Percentiles rank a stretch among this genome's conserved stretches.
These are phyloP conservation scores for Darksidea phi DNA, from an alignment of 495 filamentous ascomycete species.

Conservation along the genomic window DNA sequence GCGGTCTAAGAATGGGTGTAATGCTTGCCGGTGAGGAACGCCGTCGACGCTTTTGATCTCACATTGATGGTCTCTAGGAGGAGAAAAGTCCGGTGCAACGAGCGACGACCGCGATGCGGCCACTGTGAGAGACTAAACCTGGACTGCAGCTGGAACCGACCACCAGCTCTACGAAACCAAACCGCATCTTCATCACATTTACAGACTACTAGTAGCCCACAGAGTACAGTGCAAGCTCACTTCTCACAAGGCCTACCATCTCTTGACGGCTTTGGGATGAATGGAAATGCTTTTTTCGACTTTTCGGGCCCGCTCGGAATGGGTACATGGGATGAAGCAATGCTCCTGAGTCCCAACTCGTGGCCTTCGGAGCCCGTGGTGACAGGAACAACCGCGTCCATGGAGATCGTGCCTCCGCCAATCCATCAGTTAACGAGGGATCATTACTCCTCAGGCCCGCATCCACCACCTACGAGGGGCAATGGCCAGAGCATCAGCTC, in stretches of 20 bases:
- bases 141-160: conserved; percentile 22
- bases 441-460: neutral
- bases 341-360: conserved; percentile 23
- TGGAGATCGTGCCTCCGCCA: conserved; percentile 11
- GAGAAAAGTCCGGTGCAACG: conserved; percentile 24
- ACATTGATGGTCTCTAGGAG: conserved; percentile 2
- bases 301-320: conserved; percentile 20
- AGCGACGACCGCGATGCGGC: conserved; percentile 19
- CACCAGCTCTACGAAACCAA: neutral
- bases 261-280: conserved; percentile 13
- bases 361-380: conserved; percentile 16
- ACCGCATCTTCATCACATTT: conserved; percentile 6
- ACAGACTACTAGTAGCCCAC: neutral
- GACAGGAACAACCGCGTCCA: neutral
- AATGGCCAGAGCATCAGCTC: neutral
- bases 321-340: conserved; percentile 26
- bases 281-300: conserved; percentile 21
- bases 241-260: neutral
- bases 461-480: neutral
- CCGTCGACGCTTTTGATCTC: neutral
- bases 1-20: conserved; percentile 24
- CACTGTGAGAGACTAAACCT: conserved; percentile 26
- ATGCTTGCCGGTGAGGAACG: conserved; percentile 14
- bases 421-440: neutral
- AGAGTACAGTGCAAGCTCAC: neutral